A percentile compares a stretch with the other conserved stretches of the same genome.
These are phyloP conservation scores for Aegilops speltoides DNA, from an alignment of 176 grass and related monocot species.

Conservation along the genomic window DNA sequence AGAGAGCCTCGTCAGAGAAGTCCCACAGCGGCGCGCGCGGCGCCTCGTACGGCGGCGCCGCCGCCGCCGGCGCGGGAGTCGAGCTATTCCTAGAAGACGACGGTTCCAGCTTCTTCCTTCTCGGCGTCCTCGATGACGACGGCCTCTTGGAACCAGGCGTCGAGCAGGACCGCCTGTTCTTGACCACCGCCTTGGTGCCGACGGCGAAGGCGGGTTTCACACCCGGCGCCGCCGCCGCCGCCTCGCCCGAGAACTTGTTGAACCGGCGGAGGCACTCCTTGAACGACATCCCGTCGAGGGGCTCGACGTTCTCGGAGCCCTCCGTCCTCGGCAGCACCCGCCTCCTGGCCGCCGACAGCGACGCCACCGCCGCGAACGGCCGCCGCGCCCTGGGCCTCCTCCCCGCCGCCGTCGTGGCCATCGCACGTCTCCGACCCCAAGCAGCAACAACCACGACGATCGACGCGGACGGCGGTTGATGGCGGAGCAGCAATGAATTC, in stretches of 20 bases:
- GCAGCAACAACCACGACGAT: not conserved
- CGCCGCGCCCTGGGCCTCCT: slow-evolving; percentile 15
- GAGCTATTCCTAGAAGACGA: not conserved
- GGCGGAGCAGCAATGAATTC: slow-evolving; percentile 25
- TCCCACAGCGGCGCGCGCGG: slow-evolving; percentile 23
- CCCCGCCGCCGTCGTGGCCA: slow-evolving; percentile 23
- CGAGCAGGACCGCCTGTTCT: not conserved
- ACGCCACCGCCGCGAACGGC: slow-evolving; percentile 29
- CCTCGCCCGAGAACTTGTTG: slow-evolving; percentile 15
- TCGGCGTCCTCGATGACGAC: not conserved
- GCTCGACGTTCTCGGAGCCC: slow-evolving; percentile 15
- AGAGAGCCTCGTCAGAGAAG: not conserved
- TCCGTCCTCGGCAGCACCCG: not conserved
- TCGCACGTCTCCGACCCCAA: not conserved
- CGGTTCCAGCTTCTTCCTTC: not conserved
- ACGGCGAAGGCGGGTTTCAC: not conserved
- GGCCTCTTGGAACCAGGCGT: slow-evolving; percentile 17
- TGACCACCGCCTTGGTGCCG: not conserved
- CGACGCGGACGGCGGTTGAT: slow-evolving; percentile 12
- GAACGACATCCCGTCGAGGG: not conserved
- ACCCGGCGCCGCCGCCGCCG: not conserved
- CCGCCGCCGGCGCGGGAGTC: not conserved
- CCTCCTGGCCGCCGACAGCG: slow-evolving; percentile 5
- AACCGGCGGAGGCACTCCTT: slow-evolving; percentile 8
- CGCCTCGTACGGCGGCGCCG: not conserved